phyloP scores from a whole-genome alignment of 176 grass and related monocot species.

The Oropetium thomaeum region DNA sequence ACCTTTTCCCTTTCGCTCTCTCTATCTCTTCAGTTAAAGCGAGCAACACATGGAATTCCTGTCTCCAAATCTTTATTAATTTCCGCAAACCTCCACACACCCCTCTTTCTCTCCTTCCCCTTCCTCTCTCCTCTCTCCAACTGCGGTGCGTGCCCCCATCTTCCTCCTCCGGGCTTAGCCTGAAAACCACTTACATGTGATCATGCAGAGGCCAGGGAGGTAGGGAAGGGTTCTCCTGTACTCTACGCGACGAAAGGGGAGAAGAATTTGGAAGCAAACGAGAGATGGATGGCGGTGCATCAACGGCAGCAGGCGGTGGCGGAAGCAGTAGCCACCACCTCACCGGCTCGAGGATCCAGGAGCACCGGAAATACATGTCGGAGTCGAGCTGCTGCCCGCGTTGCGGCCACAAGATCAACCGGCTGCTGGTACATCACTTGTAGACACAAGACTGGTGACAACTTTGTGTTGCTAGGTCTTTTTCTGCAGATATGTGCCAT shows the following conservation, averaged over 20 bases:
- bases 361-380: constrained; percentile 55
- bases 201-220: constrained; percentile 38
- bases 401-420: constrained; percentile 70
- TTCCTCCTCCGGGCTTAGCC: neutral
- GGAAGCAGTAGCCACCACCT: neutral
- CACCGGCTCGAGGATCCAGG: constrained; percentile 46
- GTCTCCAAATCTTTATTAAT: constrained; percentile 61
- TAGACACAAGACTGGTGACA: neutral
- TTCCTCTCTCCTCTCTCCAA: constrained; percentile 4
- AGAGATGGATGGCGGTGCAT: constrained; percentile 38
- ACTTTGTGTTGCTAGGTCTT: constrained; percentile 12
- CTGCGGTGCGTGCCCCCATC: neutral
- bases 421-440: constrained; percentile 37
- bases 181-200: constrained; percentile 37
- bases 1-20: constrained; percentile 50
- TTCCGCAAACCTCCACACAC: constrained; percentile 28
- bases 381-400: constrained; percentile 60
- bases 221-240: neutral
- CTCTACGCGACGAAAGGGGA: neutral
- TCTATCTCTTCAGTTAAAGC: constrained; percentile 66
- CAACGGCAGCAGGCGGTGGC: neutral
- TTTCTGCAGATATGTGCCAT: neutral
- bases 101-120: constrained; percentile 16
- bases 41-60: constrained; percentile 56
- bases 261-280: neutral